phyloP scores from a whole-genome alignment of 192 early-diverging fungal genomes.

The Rhizophagus clarus region DNA sequence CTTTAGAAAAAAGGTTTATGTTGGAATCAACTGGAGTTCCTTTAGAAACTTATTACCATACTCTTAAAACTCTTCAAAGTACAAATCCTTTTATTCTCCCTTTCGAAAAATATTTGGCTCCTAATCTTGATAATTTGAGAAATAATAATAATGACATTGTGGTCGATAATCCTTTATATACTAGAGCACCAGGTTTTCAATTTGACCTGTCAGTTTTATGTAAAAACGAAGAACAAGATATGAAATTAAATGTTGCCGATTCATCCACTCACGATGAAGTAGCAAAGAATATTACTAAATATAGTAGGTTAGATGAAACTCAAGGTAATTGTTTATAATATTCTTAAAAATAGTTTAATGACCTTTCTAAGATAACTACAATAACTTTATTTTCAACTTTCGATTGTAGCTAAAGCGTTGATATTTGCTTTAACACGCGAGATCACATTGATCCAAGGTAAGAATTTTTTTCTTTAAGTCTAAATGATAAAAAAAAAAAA shows the following conservation, averaged over 20 bases:
- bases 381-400: neutral
- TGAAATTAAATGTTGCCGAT: slow-evolving; percentile 28
- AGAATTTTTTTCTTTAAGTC: neutral
- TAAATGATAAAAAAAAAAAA: too few relatives aligned
- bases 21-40: slow-evolving; percentile 43
- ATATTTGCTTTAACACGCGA: slow-evolving; percentile 50
- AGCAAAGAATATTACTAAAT: neutral
- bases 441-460: slow-evolving; percentile 59
- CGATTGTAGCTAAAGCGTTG: slow-evolving; percentile 38
- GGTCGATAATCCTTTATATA: slow-evolving; percentile 42
- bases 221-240: neutral
- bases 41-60: slow-evolving; percentile 42
- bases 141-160: neutral
- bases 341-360: too few relatives aligned
- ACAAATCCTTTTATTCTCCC: slow-evolving; percentile 38
- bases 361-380: too few relatives aligned
- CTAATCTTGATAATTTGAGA: neutral
- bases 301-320: slow-evolving; percentile 48
- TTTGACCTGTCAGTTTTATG: slow-evolving; percentile 36
- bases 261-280: neutral
- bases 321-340: slow-evolving; percentile 40
- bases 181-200: slow-evolving; percentile 36
- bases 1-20: slow-evolving; percentile 27
- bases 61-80: slow-evolving; percentile 41
- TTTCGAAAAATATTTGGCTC: slow-evolving; percentile 44